Conservation (phyloP, 345 rosid species). For the Brassica napus region DNA sequence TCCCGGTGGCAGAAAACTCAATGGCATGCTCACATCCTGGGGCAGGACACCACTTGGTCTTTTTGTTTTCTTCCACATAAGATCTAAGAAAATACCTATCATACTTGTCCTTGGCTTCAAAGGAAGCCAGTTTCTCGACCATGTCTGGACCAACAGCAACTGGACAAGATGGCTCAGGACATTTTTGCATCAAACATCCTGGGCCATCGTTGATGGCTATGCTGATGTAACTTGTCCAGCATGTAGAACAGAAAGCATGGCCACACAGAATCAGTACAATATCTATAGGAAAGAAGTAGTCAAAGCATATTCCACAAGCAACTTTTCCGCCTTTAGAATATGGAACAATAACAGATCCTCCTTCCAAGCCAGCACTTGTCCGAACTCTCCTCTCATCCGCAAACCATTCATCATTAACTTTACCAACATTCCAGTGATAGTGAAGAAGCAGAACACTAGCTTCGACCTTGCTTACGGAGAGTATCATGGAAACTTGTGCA, state of each 20-base stretch:
- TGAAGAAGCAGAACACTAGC: neutral
- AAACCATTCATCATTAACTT: neutral
- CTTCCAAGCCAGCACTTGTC: neutral
- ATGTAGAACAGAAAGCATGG: neutral
- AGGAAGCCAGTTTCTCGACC: neutral
- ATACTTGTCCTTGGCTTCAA: neutral
- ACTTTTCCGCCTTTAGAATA: neutral
- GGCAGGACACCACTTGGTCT: neutral
- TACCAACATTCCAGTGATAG: neutral
- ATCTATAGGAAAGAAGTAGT: neutral
- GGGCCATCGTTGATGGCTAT: neutral
- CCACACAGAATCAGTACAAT: neutral
- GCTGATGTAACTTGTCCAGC: neutral
- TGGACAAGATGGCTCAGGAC: neutral
- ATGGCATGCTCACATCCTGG: neutral
- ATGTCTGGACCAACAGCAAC: neutral
- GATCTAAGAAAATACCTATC: neutral
- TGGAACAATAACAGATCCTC: neutral
- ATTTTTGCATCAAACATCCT: neutral
- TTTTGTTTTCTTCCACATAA: neutral
- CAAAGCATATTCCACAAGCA: neutral
- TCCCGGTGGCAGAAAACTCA: neutral
- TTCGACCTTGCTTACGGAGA: neutral
- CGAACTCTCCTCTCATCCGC: neutral
- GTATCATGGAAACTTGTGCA: neutral